phyloP scores from a whole-genome alignment of 2,329 filamentous ascomycete genomes.

The Exutisphaerella laricina region DNA sequence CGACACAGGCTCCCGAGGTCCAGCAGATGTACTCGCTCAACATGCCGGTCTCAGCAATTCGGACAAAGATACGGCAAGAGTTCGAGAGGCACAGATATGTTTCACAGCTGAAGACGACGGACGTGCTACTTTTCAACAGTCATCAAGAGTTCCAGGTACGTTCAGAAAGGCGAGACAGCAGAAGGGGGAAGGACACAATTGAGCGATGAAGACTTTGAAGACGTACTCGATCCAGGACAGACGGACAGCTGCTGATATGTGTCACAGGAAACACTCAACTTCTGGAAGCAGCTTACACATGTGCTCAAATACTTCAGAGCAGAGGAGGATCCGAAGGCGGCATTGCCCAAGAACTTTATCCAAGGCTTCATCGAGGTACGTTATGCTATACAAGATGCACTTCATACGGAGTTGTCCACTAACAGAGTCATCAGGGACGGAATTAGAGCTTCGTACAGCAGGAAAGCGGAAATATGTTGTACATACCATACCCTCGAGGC shows the following conservation, averaged over 20 bases:
- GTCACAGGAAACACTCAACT: constrained; percentile 90
- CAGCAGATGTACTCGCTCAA: constrained; percentile 95
- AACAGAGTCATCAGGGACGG: constrained; percentile 23
- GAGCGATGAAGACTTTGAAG: too few species aligned
- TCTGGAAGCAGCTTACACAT: constrained; percentile 95
- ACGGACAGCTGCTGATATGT: constrained; percentile 2
- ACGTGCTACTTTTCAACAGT: constrained; percentile 85
- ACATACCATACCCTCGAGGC: constrained; percentile 24
- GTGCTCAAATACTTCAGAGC: constrained; percentile 94
- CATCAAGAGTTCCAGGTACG: constrained; percentile 88
- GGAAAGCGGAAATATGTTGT: constrained; percentile 17
- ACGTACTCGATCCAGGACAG: too few species aligned
- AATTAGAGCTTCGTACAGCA: constrained; percentile 15
- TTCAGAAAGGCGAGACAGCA: neutral
- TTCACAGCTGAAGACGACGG: constrained; percentile 78
- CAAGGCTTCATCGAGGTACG: constrained; percentile 88
- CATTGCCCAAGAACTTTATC: constrained; percentile 85
- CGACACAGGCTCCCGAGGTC: constrained; percentile 78
- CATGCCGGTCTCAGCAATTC: constrained; percentile 77
- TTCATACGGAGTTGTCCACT: too few species aligned
- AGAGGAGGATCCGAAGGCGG: constrained; percentile 71
- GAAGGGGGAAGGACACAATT: too few species aligned
- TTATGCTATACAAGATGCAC: neutral
- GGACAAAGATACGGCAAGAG: constrained; percentile 91
- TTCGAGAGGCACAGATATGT: constrained; percentile 95